These are phyloP conservation scores for Cryptococcus floricola DNA, from an alignment of 1,284 basidiomycete genomes.

Conservation along the genomic window DNA sequence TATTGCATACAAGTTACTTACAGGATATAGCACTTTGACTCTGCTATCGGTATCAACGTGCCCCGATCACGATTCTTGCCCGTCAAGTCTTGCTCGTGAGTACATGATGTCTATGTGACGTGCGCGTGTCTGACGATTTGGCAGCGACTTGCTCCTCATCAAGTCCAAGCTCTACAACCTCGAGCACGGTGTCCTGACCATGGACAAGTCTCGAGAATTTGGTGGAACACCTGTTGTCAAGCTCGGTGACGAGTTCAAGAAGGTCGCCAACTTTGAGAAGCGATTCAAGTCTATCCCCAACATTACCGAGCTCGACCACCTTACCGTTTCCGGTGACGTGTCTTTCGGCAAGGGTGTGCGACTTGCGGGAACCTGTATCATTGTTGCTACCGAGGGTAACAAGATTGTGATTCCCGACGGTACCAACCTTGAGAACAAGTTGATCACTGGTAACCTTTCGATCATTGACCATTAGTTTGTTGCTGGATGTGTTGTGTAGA, in stretches of 20 bases:
- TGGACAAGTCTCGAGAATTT: slow-evolving; percentile 88
- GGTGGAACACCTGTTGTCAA: slow-evolving; percentile 95
- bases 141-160: slow-evolving; percentile 84
- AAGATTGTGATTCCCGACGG: slow-evolving; percentile 95
- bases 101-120: slow-evolving; percentile 59
- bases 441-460: slow-evolving; percentile 57
- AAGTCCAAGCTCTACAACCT: slow-evolving; percentile 96
- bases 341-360: slow-evolving; percentile 92
- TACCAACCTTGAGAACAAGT: slow-evolving; percentile 84
- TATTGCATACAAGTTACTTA: not conserved
- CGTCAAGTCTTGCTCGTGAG: slow-evolving; percentile 68
- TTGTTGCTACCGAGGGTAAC: slow-evolving; percentile 88
- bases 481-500: too few relatives aligned
- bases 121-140: slow-evolving; percentile 66
- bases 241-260: slow-evolving; percentile 71
- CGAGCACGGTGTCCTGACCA: slow-evolving; percentile 87
- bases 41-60: slow-evolving; percentile 95
- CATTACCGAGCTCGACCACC: slow-evolving; percentile 89
- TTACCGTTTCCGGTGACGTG: slow-evolving; percentile 95
- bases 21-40: slow-evolving; percentile 39
- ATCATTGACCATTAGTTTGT: slow-evolving; percentile 54
- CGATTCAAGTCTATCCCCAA: slow-evolving; percentile 85
- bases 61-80: slow-evolving; percentile 96
- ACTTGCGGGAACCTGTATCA: slow-evolving; percentile 79
- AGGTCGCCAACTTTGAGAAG: slow-evolving; percentile 97